Base-by-base conservation (phyloP, 495 filamentous ascomycete species). In the Aspergillus ellipticus region DNA sequence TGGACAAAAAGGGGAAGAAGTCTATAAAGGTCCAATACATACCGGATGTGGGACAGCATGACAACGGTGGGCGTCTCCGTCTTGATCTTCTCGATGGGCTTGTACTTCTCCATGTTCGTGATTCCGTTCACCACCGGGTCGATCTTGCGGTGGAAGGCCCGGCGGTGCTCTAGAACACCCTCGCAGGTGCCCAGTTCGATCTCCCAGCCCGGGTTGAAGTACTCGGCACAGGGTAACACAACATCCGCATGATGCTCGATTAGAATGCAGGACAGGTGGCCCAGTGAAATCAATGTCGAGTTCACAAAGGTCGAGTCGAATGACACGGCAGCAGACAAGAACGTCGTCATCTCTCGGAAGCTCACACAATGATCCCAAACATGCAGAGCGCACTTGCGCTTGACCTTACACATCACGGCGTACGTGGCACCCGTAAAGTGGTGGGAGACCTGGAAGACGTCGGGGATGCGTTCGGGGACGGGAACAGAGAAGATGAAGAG, bases 141-240 rank as follows among this genome's bases (percentile, higher is more conserved):
- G 19, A 87, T 78, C 66, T 86, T 86, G 28, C 84, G 72, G 9
- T 60, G 63, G 62, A 86, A 87, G 2, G 67, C 72, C 45, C 77
- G 78, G 19, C 81, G 79, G 60, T 86, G 84, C 42, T 79, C 75
- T 24, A 85, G 65, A 0, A 68, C 66, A 37, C 81, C 81, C 58
- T 82, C 71, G 53, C 76, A 74, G 3, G 79, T 84, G 26, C 84
- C 84, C 24, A 85, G 80, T 59, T 86, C 84, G 5, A 81, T 70
- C 60, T 87, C 84, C 84, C 84, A 87, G n/a, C 79, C 80, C 8
- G 84, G 84, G 51, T 87, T 87, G 67, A 85, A 87, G 67, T 82
- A 82, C 49, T 83, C 77, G 0, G 82, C 81, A 68, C 83, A 87
- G 7, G 84, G 84, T 9, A 84, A 68, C n/a, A 86, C 74, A 28